A percentile compares a stretch with the other conserved stretches of the same genome.
Conservation (phyloP, 352 stramenopile genomes). For the Pythium rishiriense region DNA sequence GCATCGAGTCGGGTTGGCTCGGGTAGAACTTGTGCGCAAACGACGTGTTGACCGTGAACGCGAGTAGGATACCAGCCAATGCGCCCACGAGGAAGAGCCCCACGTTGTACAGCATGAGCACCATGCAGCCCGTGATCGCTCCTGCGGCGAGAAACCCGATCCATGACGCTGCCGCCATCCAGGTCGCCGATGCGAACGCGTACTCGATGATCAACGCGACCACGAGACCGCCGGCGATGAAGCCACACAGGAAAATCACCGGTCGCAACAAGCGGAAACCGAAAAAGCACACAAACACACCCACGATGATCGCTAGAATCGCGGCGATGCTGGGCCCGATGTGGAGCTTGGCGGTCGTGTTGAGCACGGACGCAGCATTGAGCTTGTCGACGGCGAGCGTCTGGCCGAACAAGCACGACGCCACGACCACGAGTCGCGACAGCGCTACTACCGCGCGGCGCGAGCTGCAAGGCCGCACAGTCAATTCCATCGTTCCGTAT, state of each 20-base stretch:
- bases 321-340: slow-evolving; percentile 38
- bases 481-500: too few species aligned
- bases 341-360: slow-evolving; percentile 31
- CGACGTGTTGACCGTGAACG: slow-evolving; percentile 55
- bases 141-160: slow-evolving; percentile 49
- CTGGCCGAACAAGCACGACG: neutral
- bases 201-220: slow-evolving; percentile 37
- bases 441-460: neutral
- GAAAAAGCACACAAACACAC: slow-evolving; percentile 32
- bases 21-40: slow-evolving; percentile 38
- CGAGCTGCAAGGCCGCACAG: too few species aligned
- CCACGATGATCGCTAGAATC: slow-evolving; percentile 36
- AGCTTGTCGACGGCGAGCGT: slow-evolving; percentile 14
- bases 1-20: slow-evolving; percentile 41
- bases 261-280: slow-evolving; percentile 45
- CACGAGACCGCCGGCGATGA: slow-evolving; percentile 44
- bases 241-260: slow-evolving; percentile 45
- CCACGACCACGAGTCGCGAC: neutral
- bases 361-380: slow-evolving; percentile 29
- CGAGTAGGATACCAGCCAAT: slow-evolving; percentile 38
- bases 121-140: slow-evolving; percentile 33
- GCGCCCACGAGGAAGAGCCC: slow-evolving; percentile 48
- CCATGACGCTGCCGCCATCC: slow-evolving; percentile 49
- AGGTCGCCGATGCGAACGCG: slow-evolving; percentile 30
- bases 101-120: slow-evolving; percentile 46